A percentile compares a stretch with the other conserved stretches of the same genome.
These are phyloP conservation scores for Amanita rubescens DNA, from an alignment of 768 basidiomycete genomes.

Conservation along the genomic window DNA sequence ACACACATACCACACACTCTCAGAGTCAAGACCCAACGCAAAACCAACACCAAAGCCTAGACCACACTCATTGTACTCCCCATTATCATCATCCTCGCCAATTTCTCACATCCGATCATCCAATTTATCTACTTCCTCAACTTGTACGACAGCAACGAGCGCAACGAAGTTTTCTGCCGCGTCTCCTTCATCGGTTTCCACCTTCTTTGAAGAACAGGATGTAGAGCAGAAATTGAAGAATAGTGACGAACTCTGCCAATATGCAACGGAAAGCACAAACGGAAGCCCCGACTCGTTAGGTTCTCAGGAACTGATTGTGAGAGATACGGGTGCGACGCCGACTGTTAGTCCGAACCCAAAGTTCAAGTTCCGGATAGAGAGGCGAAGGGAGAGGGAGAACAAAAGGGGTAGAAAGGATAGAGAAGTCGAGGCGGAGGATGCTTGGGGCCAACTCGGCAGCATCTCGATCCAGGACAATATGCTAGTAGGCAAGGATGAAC, in stretches of 20 bases:
- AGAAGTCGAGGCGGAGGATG: neutral
- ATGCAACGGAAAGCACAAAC: neutral
- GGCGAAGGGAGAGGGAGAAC: conserved; percentile 19
- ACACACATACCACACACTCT: neutral
- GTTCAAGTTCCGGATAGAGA: conserved; percentile 17
- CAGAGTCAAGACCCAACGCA: neutral
- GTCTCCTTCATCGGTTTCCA: conserved; percentile 39
- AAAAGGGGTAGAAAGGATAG: conserved; percentile 3
- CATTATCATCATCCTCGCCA: neutral
- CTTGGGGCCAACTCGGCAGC: neutral
- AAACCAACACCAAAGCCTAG: neutral
- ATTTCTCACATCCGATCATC: conserved; percentile 12
- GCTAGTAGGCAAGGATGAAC: too few species aligned
- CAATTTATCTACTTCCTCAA: conserved; percentile 24
- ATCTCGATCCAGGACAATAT: neutral
- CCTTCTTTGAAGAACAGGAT: conserved; percentile 27
- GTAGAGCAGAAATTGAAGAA: neutral
- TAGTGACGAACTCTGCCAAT: too few species aligned
- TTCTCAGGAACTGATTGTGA: conserved; percentile 32
- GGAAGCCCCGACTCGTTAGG: conserved; percentile 8
- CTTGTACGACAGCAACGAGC: conserved; percentile 17
- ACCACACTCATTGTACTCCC: neutral
- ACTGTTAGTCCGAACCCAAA: conserved; percentile 43
- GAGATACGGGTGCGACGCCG: conserved; percentile 43
- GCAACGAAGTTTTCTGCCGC: conserved; percentile 32